Conservation (phyloP, 192 early-diverging fungal species). For the Diversispora eburnea region DNA sequence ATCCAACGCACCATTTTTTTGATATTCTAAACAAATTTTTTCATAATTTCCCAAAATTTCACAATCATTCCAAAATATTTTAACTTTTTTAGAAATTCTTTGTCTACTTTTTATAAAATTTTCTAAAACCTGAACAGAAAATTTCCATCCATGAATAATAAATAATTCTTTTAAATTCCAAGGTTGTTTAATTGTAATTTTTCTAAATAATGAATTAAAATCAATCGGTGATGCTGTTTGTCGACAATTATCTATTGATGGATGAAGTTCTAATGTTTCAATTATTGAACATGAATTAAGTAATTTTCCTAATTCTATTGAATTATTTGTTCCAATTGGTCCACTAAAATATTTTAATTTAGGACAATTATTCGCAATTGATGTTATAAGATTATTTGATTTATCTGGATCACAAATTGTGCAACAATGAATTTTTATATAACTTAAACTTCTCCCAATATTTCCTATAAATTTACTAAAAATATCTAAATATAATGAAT, state of each 20-base stretch:
- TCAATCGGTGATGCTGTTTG: background rate
- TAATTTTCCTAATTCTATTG: background rate
- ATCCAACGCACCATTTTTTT: background rate
- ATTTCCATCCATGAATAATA: background rate
- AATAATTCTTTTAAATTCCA: background rate
- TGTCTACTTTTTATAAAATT: background rate
- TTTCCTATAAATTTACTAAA: background rate
- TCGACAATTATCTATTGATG: background rate
- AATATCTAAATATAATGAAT: background rate
- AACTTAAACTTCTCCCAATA: background rate
- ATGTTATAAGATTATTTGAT: background rate
- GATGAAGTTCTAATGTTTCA: background rate
- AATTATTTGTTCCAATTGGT: background rate
- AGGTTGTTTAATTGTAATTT: background rate
- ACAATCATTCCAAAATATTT: background rate
- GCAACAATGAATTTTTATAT: background rate
- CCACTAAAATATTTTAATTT: background rate
- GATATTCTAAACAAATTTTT: background rate
- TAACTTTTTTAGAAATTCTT: background rate
- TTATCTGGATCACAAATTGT: background rate
- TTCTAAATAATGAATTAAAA: background rate
- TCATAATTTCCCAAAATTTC: background rate
- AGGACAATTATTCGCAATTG: background rate
- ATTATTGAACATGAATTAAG: background rate
- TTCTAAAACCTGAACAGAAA: background rate